Conservation (phyloP, 208 protist species). For the Leishmania tropica region DNA sequence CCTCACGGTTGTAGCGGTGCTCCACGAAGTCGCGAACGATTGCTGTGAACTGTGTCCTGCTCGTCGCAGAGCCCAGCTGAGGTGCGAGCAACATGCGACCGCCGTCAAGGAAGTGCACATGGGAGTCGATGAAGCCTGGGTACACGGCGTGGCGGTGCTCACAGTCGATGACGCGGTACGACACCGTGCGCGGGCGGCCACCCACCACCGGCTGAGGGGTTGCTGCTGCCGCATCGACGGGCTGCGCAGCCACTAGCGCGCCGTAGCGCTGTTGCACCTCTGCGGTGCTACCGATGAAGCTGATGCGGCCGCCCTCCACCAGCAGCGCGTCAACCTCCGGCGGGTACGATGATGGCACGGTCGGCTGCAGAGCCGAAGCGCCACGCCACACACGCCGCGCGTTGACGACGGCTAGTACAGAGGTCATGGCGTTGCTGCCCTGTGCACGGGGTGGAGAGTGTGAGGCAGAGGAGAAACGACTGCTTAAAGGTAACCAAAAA, state of each 20-base stretch:
- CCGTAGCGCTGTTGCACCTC: conserved; percentile 37
- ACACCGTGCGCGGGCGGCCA: conserved; percentile 29
- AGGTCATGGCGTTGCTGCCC: conserved; percentile 24
- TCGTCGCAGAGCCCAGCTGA: conserved; percentile 27
- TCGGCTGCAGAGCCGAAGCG: conserved; percentile 31
- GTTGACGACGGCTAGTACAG: conserved; percentile 51
- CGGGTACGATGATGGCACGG: conserved; percentile 28
- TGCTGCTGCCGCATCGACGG: conserved; percentile 10
- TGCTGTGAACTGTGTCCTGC: conserved; percentile 33
- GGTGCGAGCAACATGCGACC: conserved; percentile 39
- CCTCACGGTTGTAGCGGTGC: conserved; percentile 11
- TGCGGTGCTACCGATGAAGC: conserved; percentile 35
- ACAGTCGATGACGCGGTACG: conserved; percentile 51
- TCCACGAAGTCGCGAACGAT: conserved; percentile 41
- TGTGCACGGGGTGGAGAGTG: neutral
- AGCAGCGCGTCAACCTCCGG: conserved; percentile 43
- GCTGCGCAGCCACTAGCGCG: conserved; percentile 10
- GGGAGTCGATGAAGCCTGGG: conserved; percentile 73
- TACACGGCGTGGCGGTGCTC: conserved; percentile 33
- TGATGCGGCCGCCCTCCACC: conserved; percentile 43
- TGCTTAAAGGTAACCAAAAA: neutral
- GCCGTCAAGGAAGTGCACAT: conserved; percentile 65
- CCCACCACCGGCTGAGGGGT: conserved; percentile 21
- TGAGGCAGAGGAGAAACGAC: neutral
- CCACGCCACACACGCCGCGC: conserved; percentile 49